Evolutionary conservation across 768 basidiomycete genomes (phyloP), one percentile per base, ranked within the genome.

Genomic region (Austroboletus eburneus): DNA sequence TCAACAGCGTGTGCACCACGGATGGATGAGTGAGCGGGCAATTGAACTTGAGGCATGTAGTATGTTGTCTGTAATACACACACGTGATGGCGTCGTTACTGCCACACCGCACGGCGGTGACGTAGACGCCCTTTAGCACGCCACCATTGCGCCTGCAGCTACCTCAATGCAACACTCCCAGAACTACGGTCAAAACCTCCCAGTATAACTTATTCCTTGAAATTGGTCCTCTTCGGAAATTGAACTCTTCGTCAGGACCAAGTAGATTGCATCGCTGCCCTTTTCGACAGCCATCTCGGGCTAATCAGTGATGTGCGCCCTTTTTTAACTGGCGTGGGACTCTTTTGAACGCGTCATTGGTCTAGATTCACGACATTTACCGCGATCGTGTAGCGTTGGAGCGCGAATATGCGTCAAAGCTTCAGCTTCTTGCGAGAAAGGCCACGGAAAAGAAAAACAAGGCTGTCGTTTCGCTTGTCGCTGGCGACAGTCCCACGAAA

Each of bases 371-470:
- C 47, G 87, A 91, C 37, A 55, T 91, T 41, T 84, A 87, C 58
- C 70, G 72, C 35, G 84, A 83, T 42, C 77, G 83, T 37, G 80
- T 70, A 9, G 74, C 71, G 7, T 69, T 91, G 10, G 90, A 92
- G 64, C 79, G 83, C 42, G 89, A 92, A 61, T 91, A 89, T 60
- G 85, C 87, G 0, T 61, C 66, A 21, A 90, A 86, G 60, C 71
- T 92, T 9, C 81, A 84, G 57, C 64, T 71, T 14, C 64, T 92
- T 25, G 73, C 74, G 8, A 81, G 76, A 63, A 89, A 82, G 59
- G 81, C 82, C 2, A 66, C 71, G 9, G 90, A 91, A 36, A 87
- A 81, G 75, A 87, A 85, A 64, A 67, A 65, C 37, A 87, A 78
- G 65, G 72, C 72, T 46, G 77, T 77, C 47, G 58, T 70, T 1